phyloP scores from a whole-genome alignment of 2,329 filamentous ascomycete species.

The Aspergillus versicolor region DNA sequence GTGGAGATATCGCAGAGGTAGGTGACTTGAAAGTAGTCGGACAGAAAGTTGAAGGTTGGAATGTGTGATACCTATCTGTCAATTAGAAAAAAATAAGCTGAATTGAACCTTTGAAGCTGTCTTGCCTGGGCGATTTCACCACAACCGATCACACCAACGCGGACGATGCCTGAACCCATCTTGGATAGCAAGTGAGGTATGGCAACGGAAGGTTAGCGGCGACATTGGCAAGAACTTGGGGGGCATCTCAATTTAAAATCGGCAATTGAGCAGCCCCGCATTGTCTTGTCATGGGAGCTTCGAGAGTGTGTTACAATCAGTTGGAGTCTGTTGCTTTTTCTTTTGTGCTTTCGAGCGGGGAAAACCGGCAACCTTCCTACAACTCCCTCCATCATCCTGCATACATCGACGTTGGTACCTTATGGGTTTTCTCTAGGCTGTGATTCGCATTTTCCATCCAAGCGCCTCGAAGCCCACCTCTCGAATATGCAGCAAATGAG shows the following conservation, averaged over 20 bases:
- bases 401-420: neutral
- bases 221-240: neutral
- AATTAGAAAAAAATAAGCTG: neutral
- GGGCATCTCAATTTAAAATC: too few species aligned
- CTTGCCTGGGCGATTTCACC: slow-evolving; percentile 51
- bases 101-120: too few species aligned
- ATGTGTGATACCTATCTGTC: slow-evolving; percentile 42
- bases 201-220: neutral
- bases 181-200: neutral
- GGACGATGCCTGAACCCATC: neutral
- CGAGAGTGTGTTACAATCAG: neutral
- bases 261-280: too few species aligned
- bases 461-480: too few species aligned
- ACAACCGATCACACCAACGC: slow-evolving; percentile 29
- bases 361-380: neutral
- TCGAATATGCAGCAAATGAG: neutral
- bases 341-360: neutral
- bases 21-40: slow-evolving; percentile 45
- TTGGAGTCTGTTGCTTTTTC: too few species aligned
- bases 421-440: too few species aligned
- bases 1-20: slow-evolving; percentile 55
- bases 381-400: neutral
- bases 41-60: slow-evolving; percentile 46
- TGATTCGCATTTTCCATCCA: too few species aligned
- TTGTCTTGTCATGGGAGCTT: neutral